Evolutionary conservation across 306 rosid genomes (phyloP).

Genomic region (Myrica gale): DNA sequence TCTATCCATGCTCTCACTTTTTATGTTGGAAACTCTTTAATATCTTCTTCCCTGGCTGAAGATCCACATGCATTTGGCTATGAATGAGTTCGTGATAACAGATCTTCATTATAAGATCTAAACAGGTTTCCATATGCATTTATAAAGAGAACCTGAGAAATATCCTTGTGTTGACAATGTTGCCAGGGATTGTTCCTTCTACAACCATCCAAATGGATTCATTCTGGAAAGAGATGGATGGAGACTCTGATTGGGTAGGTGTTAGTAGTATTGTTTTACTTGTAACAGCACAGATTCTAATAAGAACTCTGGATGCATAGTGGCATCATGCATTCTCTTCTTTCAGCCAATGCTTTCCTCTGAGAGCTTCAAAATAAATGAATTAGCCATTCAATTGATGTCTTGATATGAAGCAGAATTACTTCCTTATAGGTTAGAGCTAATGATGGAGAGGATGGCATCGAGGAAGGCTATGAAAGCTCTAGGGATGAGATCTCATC

Average conservation of each 20-base stretch:
- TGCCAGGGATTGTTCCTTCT: constrained; percentile 74
- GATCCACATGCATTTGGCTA: background rate
- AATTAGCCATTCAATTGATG: constrained; percentile 13
- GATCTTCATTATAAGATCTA: background rate
- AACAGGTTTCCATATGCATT: constrained; percentile 5
- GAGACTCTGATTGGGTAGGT: constrained; percentile 95
- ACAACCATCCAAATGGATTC: constrained; percentile 75
- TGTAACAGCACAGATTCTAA: background rate
- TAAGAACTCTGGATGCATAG: constrained; percentile 7
- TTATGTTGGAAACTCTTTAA: background rate
- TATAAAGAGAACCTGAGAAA: constrained; percentile 17
- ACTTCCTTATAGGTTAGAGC: constrained; percentile 72
- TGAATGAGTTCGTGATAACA: background rate
- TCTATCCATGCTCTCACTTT: background rate
- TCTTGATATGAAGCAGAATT: constrained; percentile 29
- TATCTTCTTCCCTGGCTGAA: background rate
- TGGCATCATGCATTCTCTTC: constrained; percentile 8
- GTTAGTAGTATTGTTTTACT: constrained; percentile 40
- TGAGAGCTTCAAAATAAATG: background rate
- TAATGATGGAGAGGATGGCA: constrained; percentile 66
- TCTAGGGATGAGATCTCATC: constrained; percentile 90
- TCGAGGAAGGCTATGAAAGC: constrained; percentile 93
- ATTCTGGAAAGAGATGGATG: constrained; percentile 91
- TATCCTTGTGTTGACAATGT: constrained; percentile 29
- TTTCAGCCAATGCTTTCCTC: constrained; percentile 20